Evolutionary conservation across 2,329 filamentous ascomycete species (phyloP).

Genomic region (Botryotinia globosa): DNA sequence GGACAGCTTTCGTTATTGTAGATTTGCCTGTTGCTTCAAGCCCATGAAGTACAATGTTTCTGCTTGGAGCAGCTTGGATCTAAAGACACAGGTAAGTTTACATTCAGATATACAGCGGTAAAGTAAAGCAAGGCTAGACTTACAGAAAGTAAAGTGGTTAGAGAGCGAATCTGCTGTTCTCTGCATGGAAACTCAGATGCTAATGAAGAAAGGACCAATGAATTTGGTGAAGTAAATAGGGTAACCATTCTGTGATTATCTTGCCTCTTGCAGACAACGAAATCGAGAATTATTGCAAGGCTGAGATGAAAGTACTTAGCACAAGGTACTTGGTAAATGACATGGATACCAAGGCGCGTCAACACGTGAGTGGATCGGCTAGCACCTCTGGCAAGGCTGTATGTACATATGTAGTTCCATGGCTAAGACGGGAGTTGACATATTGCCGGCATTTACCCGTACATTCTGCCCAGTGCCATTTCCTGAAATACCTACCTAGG

Average conservation of each 20-base stretch:
- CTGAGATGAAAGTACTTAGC: background rate
- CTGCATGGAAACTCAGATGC: slow-evolving; percentile 54
- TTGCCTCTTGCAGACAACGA: background rate
- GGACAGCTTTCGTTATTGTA: slow-evolving; percentile 61
- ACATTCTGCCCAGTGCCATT: background rate
- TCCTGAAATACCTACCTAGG: background rate
- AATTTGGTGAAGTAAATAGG: slow-evolving; percentile 53
- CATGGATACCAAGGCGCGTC: background rate
- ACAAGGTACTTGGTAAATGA: background rate
- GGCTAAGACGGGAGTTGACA: background rate
- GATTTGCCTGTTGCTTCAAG: slow-evolving; percentile 86
- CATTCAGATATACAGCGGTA: background rate
- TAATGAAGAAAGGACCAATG: slow-evolving; percentile 48
- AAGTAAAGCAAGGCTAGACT: slow-evolving; percentile 18
- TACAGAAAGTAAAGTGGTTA: slow-evolving; percentile 51
- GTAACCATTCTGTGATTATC: slow-evolving; percentile 36
- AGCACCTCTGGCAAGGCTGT: background rate
- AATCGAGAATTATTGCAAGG: background rate
- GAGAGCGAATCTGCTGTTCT: slow-evolving; percentile 56
- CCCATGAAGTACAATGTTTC: slow-evolving; percentile 75
- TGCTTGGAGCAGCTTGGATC: slow-evolving; percentile 19
- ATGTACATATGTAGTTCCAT: too few species aligned
- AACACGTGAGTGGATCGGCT: background rate
- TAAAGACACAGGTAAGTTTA: slow-evolving; percentile 26
- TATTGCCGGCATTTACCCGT: background rate